phyloP scores from a whole-genome alignment of 2,329 filamentous ascomycete species.

The Leptographium lundbergii region DNA sequence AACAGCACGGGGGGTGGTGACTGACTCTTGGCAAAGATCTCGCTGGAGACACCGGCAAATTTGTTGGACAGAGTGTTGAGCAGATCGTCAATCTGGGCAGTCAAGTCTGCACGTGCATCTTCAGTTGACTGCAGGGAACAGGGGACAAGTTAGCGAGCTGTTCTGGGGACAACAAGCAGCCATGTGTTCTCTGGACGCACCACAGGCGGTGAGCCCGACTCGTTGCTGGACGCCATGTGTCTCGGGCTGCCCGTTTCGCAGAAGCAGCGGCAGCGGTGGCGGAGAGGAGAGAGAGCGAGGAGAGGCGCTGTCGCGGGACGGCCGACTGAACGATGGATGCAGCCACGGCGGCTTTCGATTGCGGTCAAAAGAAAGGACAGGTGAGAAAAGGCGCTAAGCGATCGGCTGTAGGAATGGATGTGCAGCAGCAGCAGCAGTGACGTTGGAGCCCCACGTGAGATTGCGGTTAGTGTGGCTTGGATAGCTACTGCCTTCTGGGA shows the following conservation, averaged over 20 bases:
- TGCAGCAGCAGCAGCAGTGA: neutral
- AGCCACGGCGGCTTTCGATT: neutral
- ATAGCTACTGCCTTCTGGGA: neutral
- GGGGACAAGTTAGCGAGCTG: neutral
- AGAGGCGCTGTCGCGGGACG: neutral
- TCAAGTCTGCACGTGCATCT: conserved; percentile 50
- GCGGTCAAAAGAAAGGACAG: neutral
- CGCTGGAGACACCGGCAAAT: conserved; percentile 71
- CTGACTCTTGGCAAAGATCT: conserved; percentile 81
- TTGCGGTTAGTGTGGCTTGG: neutral
- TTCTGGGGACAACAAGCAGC: neutral
- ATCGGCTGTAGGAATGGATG: neutral
- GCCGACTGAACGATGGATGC: neutral
- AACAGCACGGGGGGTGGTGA: conserved; percentile 7
- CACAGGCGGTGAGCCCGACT: neutral
- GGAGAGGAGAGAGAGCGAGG: neutral
- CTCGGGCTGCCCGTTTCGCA: neutral
- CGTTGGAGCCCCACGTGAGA: neutral
- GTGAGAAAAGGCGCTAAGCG: neutral
- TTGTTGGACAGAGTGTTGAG: conserved; percentile 75
- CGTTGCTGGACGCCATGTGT: neutral
- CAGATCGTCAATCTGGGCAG: conserved; percentile 72
- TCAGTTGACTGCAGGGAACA: conserved; percentile 22
- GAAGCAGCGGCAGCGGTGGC: neutral
- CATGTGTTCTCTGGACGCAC: neutral